Evolutionary conservation across 2,329 filamentous ascomycete genomes (phyloP).

Genomic region (Xylaria polymorpha): DNA sequence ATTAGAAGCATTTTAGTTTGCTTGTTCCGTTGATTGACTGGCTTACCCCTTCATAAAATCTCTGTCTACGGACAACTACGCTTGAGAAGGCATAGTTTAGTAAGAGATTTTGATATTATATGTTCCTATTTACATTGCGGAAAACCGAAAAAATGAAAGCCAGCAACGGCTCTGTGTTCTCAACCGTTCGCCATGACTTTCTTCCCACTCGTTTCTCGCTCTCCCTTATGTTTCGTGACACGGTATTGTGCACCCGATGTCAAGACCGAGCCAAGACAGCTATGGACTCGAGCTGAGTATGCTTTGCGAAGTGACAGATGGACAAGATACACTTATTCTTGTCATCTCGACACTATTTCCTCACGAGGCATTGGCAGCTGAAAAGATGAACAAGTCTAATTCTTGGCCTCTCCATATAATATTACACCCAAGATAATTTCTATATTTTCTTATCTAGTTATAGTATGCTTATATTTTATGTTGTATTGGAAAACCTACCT

Average conservation of each 20-base stretch:
- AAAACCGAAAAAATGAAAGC: neutral
- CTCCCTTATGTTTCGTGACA: neutral
- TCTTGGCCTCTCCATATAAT: neutral
- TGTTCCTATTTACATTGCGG: neutral
- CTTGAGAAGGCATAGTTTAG: neutral
- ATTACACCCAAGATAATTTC: neutral
- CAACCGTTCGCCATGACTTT: neutral
- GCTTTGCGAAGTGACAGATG: neutral
- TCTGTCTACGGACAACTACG: neutral
- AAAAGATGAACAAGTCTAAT: neutral
- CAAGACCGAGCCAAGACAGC: conserved; percentile 1
- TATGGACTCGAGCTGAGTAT: neutral
- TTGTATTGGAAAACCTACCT: neutral
- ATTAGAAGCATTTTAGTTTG: neutral
- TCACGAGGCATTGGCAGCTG: conserved; percentile 5
- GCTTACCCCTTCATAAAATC: neutral
- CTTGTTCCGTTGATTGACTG: neutral
- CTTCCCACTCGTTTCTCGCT: neutral
- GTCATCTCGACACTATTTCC: neutral
- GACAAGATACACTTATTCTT: neutral
- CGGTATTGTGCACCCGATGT: neutral
- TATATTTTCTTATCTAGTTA: neutral
- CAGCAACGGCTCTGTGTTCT: neutral
- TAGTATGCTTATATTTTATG: neutral
- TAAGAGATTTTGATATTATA: neutral